Percentiles rank a stretch among this genome's conserved stretches.
Conservation (phyloP, 148 eudicot genomes). For the Simmondsia chinensis region DNA sequence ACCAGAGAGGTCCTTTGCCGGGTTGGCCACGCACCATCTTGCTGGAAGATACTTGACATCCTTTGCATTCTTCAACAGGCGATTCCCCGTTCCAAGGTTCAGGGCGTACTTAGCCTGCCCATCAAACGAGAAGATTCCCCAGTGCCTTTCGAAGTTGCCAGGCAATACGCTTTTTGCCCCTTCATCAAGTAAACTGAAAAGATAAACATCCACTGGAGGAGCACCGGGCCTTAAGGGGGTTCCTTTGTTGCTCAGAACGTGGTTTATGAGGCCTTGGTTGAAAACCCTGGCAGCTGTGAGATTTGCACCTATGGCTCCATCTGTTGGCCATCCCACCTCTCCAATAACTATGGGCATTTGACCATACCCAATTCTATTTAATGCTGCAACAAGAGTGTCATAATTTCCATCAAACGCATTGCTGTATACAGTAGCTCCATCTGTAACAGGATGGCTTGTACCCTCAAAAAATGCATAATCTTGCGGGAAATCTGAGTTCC, state of each 20-base stretch:
- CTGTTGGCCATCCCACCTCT: conserved; percentile 89
- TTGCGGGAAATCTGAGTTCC: conserved; percentile 77
- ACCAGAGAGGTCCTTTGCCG: conserved; percentile 42
- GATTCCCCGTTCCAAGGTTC: conserved; percentile 54
- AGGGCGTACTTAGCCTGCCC: conserved; percentile 75
- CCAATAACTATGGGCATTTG: conserved; percentile 76
- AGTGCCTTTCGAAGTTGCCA: conserved; percentile 81
- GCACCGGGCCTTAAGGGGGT: conserved; percentile 70
- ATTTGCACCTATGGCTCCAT: conserved; percentile 70
- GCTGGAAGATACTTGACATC: conserved; percentile 62
- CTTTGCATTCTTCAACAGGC: conserved; percentile 50
- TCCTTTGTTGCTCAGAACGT: conserved; percentile 51
- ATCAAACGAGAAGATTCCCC: conserved; percentile 84
- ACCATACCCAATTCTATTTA: conserved; percentile 50
- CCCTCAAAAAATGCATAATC: conserved; percentile 84
- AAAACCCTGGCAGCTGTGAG: conserved; percentile 70
- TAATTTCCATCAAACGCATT: conserved; percentile 86
- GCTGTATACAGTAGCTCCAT: conserved; percentile 57
- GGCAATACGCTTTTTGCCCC: conserved; percentile 68
- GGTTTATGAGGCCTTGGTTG: conserved; percentile 68
- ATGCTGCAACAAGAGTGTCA: conserved; percentile 75
- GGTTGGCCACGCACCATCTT: conserved; percentile 79
- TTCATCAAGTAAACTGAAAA: conserved; percentile 71
- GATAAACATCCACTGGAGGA: conserved; percentile 68
- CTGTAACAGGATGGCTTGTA: conserved; percentile 60